Evolutionary conservation across 1,284 basidiomycete genomes (phyloP).

Genomic region (Fomes fomentarius): DNA sequence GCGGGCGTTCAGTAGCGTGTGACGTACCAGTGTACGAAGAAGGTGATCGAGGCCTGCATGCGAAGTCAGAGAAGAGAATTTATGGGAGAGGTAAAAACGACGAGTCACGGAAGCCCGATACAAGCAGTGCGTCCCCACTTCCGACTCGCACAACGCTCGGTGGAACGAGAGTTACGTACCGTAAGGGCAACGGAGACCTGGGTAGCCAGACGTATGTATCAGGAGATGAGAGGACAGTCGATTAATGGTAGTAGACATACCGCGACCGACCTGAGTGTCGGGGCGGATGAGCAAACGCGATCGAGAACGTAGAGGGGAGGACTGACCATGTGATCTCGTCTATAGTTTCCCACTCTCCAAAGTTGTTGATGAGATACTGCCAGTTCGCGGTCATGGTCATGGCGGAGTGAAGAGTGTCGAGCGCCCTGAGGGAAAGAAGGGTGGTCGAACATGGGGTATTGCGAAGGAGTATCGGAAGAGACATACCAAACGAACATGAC

Average conservation of each 20-base stretch:
- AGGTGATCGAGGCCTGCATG: conserved; percentile 18
- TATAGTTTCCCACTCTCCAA: conserved; percentile 16
- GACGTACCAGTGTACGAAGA: conserved; percentile 26
- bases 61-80: background rate
- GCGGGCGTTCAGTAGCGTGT: no score
- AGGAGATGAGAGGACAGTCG: conserved; percentile 12
- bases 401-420: conserved; percentile 18
- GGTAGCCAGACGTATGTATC: conserved; percentile 18
- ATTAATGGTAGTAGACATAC: conserved; percentile 2
- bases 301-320: conserved; percentile 31
- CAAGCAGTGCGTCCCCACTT: no score
- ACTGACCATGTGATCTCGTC: conserved; percentile 21
- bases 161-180: conserved; percentile 1
- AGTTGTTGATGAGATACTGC: conserved; percentile 21
- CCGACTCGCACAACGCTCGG: no score
- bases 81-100: no score
- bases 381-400: conserved; percentile 21
- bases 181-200: conserved; percentile 20
- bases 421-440: conserved; percentile 8
- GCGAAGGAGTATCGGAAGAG: background rate
- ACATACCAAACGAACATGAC: conserved; percentile 23
- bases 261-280: conserved; percentile 14
- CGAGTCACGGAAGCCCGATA: conserved; percentile 45
- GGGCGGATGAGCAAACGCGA: conserved; percentile 25
- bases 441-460: background rate